Conservation (phyloP, 2,329 filamentous ascomycete species). For the Sporothrix luriei region DNA sequence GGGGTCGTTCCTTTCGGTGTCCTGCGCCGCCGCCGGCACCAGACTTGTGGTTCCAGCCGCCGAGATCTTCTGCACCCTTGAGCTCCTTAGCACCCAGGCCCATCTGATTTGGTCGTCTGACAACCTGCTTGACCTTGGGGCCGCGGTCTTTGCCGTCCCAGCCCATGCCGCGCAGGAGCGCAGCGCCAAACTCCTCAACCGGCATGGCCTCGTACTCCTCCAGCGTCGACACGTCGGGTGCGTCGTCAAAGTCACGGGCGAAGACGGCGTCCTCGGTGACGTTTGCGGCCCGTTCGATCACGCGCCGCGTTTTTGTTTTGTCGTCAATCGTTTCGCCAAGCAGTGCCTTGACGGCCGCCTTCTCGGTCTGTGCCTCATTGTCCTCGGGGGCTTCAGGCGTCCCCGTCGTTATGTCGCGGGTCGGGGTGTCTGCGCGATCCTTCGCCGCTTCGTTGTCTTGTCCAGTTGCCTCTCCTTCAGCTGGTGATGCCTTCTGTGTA, state of each 20-base stretch:
- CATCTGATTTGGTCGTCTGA: slow-evolving; percentile 75
- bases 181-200: slow-evolving; percentile 91
- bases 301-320: slow-evolving; percentile 30
- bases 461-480: not conserved
- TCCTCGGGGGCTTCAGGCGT: not conserved
- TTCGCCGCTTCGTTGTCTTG: not conserved
- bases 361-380: slow-evolving; percentile 18
- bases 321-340: slow-evolving; percentile 32
- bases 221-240: slow-evolving; percentile 74
- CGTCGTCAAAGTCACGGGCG: slow-evolving; percentile 66
- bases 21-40: slow-evolving; percentile 8
- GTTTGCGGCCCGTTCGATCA: slow-evolving; percentile 41
- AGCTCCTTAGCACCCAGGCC: slow-evolving; percentile 68
- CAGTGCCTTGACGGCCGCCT: slow-evolving; percentile 37
- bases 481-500: slow-evolving; percentile 38
- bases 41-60: slow-evolving; percentile 37
- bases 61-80: slow-evolving; percentile 38
- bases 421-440: not conserved
- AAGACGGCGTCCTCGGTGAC: slow-evolving; percentile 70
- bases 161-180: slow-evolving; percentile 88
- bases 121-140: slow-evolving; percentile 64
- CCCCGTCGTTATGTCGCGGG: not conserved
- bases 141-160: slow-evolving; percentile 74
- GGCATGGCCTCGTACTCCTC: slow-evolving; percentile 87
- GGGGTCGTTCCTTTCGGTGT: slow-evolving; percentile 31